Evolutionary conservation across 805 yeast species (phyloP).

Genomic region (Maudiozyma bulderi): DNA sequence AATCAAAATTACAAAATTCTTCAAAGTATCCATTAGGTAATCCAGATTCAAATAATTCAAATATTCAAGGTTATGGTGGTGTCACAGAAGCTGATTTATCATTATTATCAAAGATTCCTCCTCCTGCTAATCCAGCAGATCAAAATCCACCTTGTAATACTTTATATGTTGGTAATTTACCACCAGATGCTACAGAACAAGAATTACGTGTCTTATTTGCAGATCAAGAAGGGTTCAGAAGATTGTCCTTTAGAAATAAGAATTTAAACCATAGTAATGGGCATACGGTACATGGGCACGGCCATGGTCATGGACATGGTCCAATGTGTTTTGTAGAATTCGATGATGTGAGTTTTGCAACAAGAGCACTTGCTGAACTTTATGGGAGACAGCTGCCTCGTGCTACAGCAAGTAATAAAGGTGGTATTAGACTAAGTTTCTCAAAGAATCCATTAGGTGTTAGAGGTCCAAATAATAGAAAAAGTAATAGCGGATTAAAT

Average conservation of each 20-base stretch:
- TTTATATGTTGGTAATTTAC: conserved; percentile 86
- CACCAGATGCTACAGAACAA: conserved; percentile 89
- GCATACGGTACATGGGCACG: conserved; percentile 10
- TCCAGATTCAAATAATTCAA: conserved; percentile 8
- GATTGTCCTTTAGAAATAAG: conserved; percentile 82
- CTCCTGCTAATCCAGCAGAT: conserved; percentile 94
- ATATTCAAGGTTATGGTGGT: conserved; percentile 4
- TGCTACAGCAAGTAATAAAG: conserved; percentile 46
- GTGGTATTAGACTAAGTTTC: conserved; percentile 85
- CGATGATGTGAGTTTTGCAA: conserved; percentile 85
- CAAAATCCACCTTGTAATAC: conserved; percentile 98
- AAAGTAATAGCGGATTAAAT: conserved; percentile 18
- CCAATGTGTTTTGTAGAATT: conserved; percentile 98
- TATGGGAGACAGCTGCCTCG: conserved; percentile 84
- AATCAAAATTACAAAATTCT: neutral
- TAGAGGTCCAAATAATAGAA: conserved; percentile 51
- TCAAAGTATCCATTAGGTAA: neutral
- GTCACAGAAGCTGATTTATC: conserved; percentile 48
- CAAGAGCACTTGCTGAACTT: conserved; percentile 81
- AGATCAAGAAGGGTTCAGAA: conserved; percentile 80
- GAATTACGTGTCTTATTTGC: conserved; percentile 78
- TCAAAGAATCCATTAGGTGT: conserved; percentile 97
- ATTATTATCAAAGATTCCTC: conserved; percentile 65
- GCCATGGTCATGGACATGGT: conserved; percentile 50
- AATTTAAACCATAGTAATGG: conserved; percentile 13